These are phyloP conservation scores for Pyricularia grisea DNA, from an alignment of 2,329 filamentous ascomycete genomes.

Conservation along the genomic window DNA sequence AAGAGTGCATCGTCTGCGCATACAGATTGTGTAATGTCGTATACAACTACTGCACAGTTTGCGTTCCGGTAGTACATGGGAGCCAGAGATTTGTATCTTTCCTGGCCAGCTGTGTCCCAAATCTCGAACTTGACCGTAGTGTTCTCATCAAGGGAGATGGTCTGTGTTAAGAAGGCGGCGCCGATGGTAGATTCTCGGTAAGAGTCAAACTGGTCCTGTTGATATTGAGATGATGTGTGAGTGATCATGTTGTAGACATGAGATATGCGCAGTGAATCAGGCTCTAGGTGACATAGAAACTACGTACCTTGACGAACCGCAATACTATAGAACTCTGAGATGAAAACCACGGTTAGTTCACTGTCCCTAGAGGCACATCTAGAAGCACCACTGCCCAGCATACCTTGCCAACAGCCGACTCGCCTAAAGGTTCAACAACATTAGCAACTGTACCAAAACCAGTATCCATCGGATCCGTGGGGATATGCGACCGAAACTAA, in stretches of 20 bases:
- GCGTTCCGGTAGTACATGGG: conserved; percentile 99
- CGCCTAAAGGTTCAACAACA: conserved; percentile 53
- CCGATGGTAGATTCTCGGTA: conserved; percentile 98
- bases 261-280: neutral
- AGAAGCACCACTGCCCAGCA: conserved; percentile 4
- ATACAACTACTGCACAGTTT: conserved; percentile 97
- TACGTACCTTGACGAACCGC: conserved; percentile 90
- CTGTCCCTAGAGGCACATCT: neutral
- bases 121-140: conserved; percentile 99
- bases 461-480: conserved; percentile 7
- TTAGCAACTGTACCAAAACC: conserved; percentile 5
- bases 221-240: conserved; percentile 2
- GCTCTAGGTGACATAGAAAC: neutral
- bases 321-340: conserved; percentile 88
- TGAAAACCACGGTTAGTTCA: neutral
- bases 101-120: conserved; percentile 97
- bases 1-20: conserved; percentile 22
- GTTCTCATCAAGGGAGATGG: conserved; percentile 93
- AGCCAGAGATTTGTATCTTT: conserved; percentile 96
- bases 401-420: conserved; percentile 98
- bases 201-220: conserved; percentile 92
- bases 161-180: conserved; percentile 97
- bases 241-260: neutral
- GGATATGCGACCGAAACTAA: conserved; percentile 35
- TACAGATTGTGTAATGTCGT: conserved; percentile 99